phyloP scores from a whole-genome alignment of 768 basidiomycete genomes.

The Boletus sp. region DNA sequence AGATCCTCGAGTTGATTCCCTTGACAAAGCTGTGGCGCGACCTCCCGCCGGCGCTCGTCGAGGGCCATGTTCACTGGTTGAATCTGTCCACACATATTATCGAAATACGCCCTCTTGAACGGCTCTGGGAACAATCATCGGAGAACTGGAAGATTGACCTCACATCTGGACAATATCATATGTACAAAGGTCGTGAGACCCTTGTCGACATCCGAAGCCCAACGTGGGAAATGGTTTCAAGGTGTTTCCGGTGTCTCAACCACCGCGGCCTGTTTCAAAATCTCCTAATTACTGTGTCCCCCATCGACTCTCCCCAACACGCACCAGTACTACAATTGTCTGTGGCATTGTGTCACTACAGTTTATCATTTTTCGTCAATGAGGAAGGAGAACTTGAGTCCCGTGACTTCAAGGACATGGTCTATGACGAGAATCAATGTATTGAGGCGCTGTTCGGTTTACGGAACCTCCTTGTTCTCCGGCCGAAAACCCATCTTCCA shows the following conservation, averaged over 20 bases:
- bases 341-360: conserved; percentile 34
- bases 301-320: neutral
- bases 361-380: conserved; percentile 37
- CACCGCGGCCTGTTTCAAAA: neutral
- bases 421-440: conserved; percentile 37
- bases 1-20: conserved; percentile 22
- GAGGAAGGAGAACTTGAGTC: conserved; percentile 31
- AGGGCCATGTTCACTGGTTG: conserved; percentile 25
- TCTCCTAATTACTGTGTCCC: conserved; percentile 12
- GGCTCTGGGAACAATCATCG: conserved; percentile 15
- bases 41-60: conserved; percentile 14
- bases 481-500: neutral
- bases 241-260: conserved; percentile 1
- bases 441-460: conserved; percentile 42
- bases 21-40: conserved; percentile 7
- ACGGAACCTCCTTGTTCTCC: conserved; percentile 28
- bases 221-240: conserved; percentile 18
- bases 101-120: conserved; percentile 20
- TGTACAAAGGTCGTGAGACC: neutral
- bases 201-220: conserved; percentile 22
- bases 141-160: conserved; percentile 21
- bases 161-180: neutral
- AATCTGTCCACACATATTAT: conserved; percentile 10
- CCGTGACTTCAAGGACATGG: conserved; percentile 35
- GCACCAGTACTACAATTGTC: neutral